Base-by-base conservation (phyloP, 2,329 filamentous ascomycete genomes). In the Cladophialophora carrionii region DNA sequence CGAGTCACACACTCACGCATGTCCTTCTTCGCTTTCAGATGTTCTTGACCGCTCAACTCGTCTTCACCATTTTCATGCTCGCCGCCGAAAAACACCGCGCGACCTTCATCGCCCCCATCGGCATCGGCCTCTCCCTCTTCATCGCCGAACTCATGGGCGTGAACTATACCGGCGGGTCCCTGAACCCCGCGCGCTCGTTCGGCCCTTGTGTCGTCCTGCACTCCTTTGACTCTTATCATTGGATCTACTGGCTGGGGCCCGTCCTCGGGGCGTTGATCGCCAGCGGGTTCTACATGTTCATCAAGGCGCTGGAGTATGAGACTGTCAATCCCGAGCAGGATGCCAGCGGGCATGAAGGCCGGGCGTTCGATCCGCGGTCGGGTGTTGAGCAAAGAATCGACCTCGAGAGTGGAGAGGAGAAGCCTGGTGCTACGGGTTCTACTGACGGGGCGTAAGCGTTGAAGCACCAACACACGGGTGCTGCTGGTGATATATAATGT, bases 11-110 rank as follows among this genome's bases (percentile, higher is more conserved):
- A 43, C 17, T 43, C 3, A 43, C 37, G 14, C 5, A 43, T 54
- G 26, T 29, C 26, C 3, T 29, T 29, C 9, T 54, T 32, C n/a
- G 6, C 17, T 34, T 34, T 10, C 24, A 90, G 74, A 83, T 87
- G 78, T 87, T 89, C 72, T 78, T 88, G 34, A 90, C 87, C 0
- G 78, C 84, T 0, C 81, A 88, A 72, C 79, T 90, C 12, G 83
- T 89, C 8, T 79, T 90, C 59, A 83, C 86, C 3, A 84, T 90
- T 31, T 84, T 87, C 74, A 88, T 91, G 84, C 80, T 91, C 48
- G 88, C 88, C 0, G 85, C 86, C 3, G 88, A 91, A 74, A 91
- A 92, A 77, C 88, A 91, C 74, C 85, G 86, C 43, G 85, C 86
- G 2, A 92, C 89, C 0, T 90, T 83, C 73, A 77, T 91, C 1